Conservation (phyloP, 2,329 filamentous ascomycete genomes). For the Paecilomyces sp. region DNA sequence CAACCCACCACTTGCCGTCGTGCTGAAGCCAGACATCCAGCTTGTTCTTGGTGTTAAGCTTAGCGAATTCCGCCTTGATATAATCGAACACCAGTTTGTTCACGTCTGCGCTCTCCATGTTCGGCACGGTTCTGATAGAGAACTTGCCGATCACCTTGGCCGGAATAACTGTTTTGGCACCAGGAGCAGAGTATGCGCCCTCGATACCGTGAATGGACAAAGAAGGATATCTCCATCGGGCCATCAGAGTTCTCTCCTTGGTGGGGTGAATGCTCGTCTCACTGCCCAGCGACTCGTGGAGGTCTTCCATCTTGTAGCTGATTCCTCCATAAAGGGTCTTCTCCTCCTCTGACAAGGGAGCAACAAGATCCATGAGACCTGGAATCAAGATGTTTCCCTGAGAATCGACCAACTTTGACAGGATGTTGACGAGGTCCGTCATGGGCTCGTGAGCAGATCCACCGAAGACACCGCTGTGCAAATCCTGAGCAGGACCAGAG, state of each 20-base stretch:
- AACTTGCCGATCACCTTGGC: conserved; percentile 98
- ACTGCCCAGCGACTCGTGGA: conserved; percentile 86
- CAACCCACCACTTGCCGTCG: conserved; percentile 97
- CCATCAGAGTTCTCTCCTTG: conserved; percentile 92
- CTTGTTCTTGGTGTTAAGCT: conserved; percentile 86
- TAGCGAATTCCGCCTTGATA: conserved; percentile 75
- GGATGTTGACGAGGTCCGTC: conserved; percentile 82
- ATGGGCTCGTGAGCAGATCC: conserved; percentile 96
- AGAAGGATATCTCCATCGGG: conserved; percentile 89
- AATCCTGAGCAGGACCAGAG: conserved; percentile 82
- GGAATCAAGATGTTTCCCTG: conserved; percentile 89
- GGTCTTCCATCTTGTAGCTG: conserved; percentile 90
- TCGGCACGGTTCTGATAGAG: conserved; percentile 91
- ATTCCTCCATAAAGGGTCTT: conserved; percentile 81
- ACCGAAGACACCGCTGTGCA: conserved; percentile 96
- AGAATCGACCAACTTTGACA: conserved; percentile 79
- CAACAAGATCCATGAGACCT: conserved; percentile 91
- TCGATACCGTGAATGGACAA: conserved; percentile 92
- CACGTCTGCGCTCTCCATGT: conserved; percentile 92
- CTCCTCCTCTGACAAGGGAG: conserved; percentile 79
- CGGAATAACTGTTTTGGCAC: conserved; percentile 97
- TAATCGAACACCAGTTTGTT: conserved; percentile 79
- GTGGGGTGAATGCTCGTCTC: conserved; percentile 78
- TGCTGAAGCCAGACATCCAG: conserved; percentile 77
- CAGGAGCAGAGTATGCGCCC: conserved; percentile 85